A percentile compares a stretch with the other conserved stretches of the same genome.
Evolutionary conservation across 129 eudicot species (phyloP).

Genomic region (Centella asiatica): DNA sequence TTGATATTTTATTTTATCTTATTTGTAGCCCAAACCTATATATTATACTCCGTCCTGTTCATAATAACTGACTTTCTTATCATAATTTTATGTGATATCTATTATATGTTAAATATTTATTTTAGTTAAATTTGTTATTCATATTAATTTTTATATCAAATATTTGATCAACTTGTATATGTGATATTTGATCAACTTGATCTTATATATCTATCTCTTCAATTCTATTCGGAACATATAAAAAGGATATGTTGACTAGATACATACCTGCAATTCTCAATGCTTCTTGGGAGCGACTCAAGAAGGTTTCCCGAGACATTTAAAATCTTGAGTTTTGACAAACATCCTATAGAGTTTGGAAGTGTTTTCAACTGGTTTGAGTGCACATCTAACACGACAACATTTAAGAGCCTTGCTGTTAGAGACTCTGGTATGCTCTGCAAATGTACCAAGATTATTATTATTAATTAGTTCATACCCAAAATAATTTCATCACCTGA

Average conservation of each 20-base stretch:
- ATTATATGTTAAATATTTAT: no score
- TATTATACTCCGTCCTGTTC: no score
- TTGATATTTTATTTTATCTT: no score
- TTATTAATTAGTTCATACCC: not conserved
- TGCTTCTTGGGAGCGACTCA: constrained; percentile 54
- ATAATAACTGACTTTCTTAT: no score
- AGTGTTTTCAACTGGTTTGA: constrained; percentile 71
- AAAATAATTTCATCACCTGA: not conserved
- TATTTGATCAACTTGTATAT: no score
- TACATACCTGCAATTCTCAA: constrained; percentile 81
- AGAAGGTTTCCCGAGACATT: constrained; percentile 83
- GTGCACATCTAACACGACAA: constrained; percentile 62
- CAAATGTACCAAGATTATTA: not conserved
- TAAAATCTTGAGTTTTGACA: constrained; percentile 70
- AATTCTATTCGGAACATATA: not conserved
- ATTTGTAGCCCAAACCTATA: no score
- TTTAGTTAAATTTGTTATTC: no score
- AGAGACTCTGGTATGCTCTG: constrained; percentile 83
- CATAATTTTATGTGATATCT: no score
- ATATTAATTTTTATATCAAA: no score
- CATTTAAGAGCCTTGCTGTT: constrained; percentile 62
- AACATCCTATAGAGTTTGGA: constrained; percentile 87
- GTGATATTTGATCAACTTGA: no score
- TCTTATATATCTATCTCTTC: no score
- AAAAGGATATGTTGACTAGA: not conserved